phyloP scores from a whole-genome alignment of 208 protist genomes.

The Trypanosoma caninum region DNA sequence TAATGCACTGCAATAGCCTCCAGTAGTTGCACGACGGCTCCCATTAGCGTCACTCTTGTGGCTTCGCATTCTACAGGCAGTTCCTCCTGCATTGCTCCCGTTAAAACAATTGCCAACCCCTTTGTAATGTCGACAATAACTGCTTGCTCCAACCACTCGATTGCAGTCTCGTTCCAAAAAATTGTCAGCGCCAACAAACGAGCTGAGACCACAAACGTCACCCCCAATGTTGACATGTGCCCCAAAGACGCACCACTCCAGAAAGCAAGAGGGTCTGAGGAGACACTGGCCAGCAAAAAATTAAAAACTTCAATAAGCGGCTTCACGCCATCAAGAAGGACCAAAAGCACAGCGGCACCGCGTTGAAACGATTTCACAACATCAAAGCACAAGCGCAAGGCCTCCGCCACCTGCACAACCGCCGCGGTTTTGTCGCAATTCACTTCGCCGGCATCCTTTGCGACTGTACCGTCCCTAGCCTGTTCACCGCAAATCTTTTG shows the following conservation, averaged over 20 bases:
- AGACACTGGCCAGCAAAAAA: neutral
- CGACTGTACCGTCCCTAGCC: neutral
- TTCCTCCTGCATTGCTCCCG: neutral
- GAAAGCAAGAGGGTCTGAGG: neutral
- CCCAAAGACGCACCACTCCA: neutral
- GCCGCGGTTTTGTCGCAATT: neutral
- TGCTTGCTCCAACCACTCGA: conserved; percentile 1
- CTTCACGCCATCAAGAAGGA: conserved; percentile 11
- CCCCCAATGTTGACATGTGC: neutral
- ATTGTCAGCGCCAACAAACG: conserved; percentile 22
- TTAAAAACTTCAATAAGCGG: conserved; percentile 16
- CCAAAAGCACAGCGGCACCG: conserved; percentile 29
- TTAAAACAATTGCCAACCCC: neutral
- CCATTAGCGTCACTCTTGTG: neutral
- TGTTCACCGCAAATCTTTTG: neutral
- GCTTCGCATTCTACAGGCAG: neutral
- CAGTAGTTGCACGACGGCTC: conserved; percentile 6
- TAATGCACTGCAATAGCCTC: conserved; percentile 15
- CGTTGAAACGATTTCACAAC: conserved; percentile 18
- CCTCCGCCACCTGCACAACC: neutral
- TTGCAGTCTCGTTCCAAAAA: conserved; percentile 13
- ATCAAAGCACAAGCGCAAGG: conserved; percentile 8
- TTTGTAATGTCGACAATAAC: neutral
- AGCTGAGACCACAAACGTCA: conserved; percentile 10
- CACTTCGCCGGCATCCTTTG: neutral